Conservation (phyloP, 2,329 filamentous ascomycete species). For the Monosporascus sp. region DNA sequence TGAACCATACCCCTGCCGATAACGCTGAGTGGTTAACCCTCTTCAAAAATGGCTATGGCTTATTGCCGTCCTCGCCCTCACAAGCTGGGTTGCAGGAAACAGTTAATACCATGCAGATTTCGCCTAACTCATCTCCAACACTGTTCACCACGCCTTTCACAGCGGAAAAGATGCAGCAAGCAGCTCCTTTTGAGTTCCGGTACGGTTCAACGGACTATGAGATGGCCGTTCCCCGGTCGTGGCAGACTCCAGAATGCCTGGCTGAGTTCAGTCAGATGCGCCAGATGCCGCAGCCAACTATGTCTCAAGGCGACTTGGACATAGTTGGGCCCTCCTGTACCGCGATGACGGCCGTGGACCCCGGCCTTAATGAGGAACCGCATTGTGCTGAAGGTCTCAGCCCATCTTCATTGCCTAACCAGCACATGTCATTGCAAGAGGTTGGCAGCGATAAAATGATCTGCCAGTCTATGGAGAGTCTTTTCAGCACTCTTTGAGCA, state of each 20-base stretch:
- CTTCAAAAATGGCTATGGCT: neutral
- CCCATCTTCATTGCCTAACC: no score
- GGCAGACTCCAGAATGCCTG: neutral
- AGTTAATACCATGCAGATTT: neutral
- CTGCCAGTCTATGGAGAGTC: no score
- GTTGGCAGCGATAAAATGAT: no score
- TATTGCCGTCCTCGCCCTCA: neutral
- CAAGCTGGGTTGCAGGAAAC: neutral
- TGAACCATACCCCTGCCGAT: slow-evolving; percentile 35
- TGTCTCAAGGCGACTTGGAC: no score
- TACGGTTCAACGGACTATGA: neutral
- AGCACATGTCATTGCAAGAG: no score
- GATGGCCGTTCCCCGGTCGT: neutral
- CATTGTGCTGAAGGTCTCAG: no score
- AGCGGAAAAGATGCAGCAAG: neutral
- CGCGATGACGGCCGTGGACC: no score
- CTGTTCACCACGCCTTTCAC: neutral
- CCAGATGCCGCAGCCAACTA: neutral
- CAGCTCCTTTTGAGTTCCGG: neutral
- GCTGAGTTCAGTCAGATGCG: neutral
- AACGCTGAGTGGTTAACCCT: slow-evolving; percentile 25
- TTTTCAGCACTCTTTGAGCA: no score
- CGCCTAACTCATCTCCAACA: neutral
- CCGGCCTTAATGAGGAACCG: no score
- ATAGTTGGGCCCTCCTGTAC: no score